A percentile compares a stretch with the other conserved stretches of the same genome.
phyloP scores from a whole-genome alignment of 768 basidiomycete species.

The Pleurotus ostreatus region DNA sequence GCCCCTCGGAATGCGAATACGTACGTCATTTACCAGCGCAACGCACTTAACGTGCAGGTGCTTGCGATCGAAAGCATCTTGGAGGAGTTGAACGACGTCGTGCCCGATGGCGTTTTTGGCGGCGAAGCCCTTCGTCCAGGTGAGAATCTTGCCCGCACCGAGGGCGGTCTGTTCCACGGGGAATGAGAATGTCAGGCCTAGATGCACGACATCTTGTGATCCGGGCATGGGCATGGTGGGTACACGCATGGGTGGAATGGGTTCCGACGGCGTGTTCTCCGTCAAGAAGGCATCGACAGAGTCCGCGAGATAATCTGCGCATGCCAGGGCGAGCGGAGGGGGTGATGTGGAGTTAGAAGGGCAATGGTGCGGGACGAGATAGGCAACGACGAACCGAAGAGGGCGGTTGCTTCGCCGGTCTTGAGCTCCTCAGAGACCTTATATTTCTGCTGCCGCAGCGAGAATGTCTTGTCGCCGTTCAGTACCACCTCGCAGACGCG shows the following conservation, averaged over 20 bases:
- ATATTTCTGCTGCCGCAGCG: slow-evolving; percentile 92
- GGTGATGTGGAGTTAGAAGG: slow-evolving; percentile 8
- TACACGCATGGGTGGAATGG: slow-evolving; percentile 20
- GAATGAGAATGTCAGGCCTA: slow-evolving; percentile 96
- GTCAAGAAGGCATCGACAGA: slow-evolving; percentile 95
- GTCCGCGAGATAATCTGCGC: slow-evolving; percentile 91
- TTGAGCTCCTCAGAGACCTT: slow-evolving; percentile 92
- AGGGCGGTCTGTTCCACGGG: slow-evolving; percentile 97
- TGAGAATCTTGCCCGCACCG: slow-evolving; percentile 84
- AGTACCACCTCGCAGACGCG: slow-evolving; percentile 93
- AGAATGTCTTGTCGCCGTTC: slow-evolving; percentile 87
- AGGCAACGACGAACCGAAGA: slow-evolving; percentile 65
- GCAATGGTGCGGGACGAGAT: slow-evolving; percentile 3
- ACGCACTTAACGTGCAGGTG: slow-evolving; percentile 79
- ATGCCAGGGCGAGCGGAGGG: background rate
- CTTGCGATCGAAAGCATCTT: slow-evolving; percentile 77
- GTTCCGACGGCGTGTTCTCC: slow-evolving; percentile 42
- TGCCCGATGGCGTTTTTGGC: slow-evolving; percentile 76
- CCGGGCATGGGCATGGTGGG: slow-evolving; percentile 11
- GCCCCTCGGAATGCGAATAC: slow-evolving; percentile 18
- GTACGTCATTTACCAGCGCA: slow-evolving; percentile 80
- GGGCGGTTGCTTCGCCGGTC: slow-evolving; percentile 79
- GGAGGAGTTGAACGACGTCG: slow-evolving; percentile 76
- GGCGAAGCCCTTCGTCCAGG: slow-evolving; percentile 91
- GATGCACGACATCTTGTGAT: slow-evolving; percentile 37